Percentiles rank a stretch among this genome's conserved stretches.
These are phyloP conservation scores for Teratosphaeria gauchensis DNA, from an alignment of 2,329 filamentous ascomycete species.

Conservation along the genomic window DNA sequence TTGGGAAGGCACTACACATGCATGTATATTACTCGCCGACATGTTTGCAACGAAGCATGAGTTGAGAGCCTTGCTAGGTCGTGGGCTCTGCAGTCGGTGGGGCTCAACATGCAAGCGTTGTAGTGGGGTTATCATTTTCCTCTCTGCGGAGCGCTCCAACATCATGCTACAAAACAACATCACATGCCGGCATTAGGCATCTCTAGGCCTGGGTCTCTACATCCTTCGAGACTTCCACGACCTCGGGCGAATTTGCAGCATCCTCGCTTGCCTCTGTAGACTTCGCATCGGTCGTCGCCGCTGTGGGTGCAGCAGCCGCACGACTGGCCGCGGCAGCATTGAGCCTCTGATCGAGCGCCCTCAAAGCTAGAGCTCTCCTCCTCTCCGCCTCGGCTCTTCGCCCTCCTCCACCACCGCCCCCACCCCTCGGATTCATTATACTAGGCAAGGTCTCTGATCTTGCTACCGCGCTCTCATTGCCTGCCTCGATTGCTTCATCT, in stretches of 20 bases:
- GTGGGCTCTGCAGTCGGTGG: too few species aligned
- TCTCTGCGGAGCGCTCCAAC: not conserved
- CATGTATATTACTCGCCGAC: too few species aligned
- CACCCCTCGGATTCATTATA: conserved; percentile 43
- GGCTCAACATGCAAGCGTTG: too few species aligned
- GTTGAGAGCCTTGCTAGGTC: too few species aligned
- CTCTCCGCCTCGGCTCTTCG: conserved; percentile 88
- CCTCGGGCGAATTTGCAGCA: not conserved
- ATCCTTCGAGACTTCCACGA: not conserved
- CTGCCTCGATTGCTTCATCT: conserved; percentile 64
- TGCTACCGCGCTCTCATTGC: conserved; percentile 60
- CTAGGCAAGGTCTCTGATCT: conserved; percentile 53
- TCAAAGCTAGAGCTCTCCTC: conserved; percentile 76
- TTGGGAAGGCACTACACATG: too few species aligned
- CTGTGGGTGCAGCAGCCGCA: not conserved
- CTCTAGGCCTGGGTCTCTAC: not conserved
- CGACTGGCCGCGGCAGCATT: conserved; percentile 68
- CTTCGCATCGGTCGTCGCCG: not conserved
- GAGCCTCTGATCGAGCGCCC: conserved; percentile 82
- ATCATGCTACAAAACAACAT: not conserved
- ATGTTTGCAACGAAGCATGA: too few species aligned
- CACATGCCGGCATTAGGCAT: not conserved
- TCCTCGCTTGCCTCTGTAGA: not conserved
- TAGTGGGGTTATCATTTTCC: not conserved
- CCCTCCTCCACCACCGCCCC: conserved; percentile 40